Conservation (phyloP, 116 monocot species). For the Posidonia oceanica region DNA sequence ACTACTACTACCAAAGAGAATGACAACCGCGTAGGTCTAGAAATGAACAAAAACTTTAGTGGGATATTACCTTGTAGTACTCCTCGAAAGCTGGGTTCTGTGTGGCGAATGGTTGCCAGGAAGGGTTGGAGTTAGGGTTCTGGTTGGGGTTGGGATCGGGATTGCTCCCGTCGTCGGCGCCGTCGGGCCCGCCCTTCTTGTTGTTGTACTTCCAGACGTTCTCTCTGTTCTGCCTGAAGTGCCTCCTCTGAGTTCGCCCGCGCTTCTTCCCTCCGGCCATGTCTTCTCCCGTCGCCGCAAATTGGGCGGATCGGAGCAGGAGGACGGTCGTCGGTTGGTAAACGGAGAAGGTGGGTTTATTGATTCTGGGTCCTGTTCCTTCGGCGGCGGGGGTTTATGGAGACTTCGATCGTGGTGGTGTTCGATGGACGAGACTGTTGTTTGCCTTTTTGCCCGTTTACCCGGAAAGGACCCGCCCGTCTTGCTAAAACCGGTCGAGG, state of each 20-base stretch:
- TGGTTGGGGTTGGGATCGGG: constrained; percentile 12
- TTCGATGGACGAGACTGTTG: no score
- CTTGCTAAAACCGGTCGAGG: no score
- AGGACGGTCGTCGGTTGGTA: background rate
- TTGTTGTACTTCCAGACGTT: constrained; percentile 87
- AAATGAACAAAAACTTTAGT: background rate
- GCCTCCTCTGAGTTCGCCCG: constrained; percentile 78
- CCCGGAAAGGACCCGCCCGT: no score
- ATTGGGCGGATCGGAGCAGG: background rate
- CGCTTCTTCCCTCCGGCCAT: constrained; percentile 89
- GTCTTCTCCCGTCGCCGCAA: background rate
- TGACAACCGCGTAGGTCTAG: background rate
- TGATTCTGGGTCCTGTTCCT: background rate
- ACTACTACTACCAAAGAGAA: no score
- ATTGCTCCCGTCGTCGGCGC: background rate
- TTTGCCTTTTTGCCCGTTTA: no score
- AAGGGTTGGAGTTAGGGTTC: constrained; percentile 14
- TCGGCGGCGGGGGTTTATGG: background rate
- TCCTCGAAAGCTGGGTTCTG: constrained; percentile 67
- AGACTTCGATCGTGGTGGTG: background rate
- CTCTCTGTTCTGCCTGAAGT: constrained; percentile 83
- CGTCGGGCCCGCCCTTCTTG: constrained; percentile 28
- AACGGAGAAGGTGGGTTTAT: background rate
- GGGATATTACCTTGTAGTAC: constrained; percentile 68
- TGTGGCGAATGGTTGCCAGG: constrained; percentile 69